phyloP scores from a whole-genome alignment of 257 asterid genomes.

The Solanum rostratum region DNA sequence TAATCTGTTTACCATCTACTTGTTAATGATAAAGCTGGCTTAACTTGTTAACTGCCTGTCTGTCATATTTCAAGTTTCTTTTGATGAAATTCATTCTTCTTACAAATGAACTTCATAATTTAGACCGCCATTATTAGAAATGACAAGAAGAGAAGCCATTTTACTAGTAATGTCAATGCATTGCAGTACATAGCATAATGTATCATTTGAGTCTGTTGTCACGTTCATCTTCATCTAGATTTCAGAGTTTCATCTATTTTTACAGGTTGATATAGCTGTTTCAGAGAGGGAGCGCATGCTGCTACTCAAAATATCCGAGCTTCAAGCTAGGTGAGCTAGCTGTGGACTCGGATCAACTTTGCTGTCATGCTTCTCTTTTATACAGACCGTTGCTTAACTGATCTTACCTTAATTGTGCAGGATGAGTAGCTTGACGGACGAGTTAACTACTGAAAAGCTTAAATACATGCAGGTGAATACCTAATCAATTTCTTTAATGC shows the following conservation, averaged over 20 bases:
- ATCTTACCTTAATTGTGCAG: constrained; percentile 26
- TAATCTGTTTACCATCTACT: neutral
- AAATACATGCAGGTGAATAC: constrained; percentile 59
- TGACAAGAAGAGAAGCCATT: neutral
- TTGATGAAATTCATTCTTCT: neutral
- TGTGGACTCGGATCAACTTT: neutral
- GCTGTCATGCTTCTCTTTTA: neutral
- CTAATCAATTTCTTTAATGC: neutral
- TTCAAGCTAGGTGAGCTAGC: constrained; percentile 64
- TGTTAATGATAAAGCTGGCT: neutral
- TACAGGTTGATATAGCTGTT: constrained; percentile 49
- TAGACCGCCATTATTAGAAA: neutral
- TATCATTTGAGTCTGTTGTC: neutral
- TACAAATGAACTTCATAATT: neutral
- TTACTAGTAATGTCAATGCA: neutral
- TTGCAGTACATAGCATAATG: neutral
- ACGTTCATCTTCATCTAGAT: neutral
- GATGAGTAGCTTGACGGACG: constrained; percentile 75
- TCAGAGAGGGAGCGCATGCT: constrained; percentile 79
- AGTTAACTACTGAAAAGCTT: constrained; percentile 60
- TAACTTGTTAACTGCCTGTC: neutral
- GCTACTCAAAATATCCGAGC: constrained; percentile 66
- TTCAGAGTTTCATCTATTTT: neutral
- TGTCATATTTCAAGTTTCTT: neutral
- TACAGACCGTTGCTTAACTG: constrained; percentile 1